These are phyloP conservation scores for Grosmannia clavigera DNA, from an alignment of 2,329 filamentous ascomycete genomes.

Conservation along the genomic window DNA sequence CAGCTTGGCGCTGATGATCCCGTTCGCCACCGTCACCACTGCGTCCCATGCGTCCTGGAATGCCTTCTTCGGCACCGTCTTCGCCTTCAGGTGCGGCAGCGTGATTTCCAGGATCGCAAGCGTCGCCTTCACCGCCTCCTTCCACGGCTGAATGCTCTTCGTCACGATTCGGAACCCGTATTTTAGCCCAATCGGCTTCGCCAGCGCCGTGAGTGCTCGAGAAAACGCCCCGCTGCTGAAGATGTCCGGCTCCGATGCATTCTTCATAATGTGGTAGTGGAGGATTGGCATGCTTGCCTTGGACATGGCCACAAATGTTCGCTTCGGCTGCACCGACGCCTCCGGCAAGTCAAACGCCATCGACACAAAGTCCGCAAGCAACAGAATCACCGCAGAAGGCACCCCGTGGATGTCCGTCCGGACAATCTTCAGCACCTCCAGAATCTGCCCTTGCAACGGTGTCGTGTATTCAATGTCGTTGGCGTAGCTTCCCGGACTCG, in stretches of 20 bases:
- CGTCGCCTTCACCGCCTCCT: constrained; percentile 59
- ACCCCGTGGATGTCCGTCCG: constrained; percentile 53
- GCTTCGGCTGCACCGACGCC: constrained; percentile 28
- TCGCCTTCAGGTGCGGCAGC: constrained; percentile 45
- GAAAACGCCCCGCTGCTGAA: constrained; percentile 57
- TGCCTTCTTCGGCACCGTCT: constrained; percentile 30
- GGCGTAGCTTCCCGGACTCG: constrained; percentile 54
- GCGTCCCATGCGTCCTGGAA: constrained; percentile 55
- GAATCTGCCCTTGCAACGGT: constrained; percentile 55
- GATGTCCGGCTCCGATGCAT: constrained; percentile 52
- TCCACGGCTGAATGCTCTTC: constrained; percentile 64
- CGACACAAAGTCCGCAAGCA: constrained; percentile 58
- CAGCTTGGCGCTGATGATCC: constrained; percentile 57
- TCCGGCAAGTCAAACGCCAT: constrained; percentile 47
- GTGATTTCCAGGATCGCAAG: constrained; percentile 56
- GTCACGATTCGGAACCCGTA: constrained; percentile 65
- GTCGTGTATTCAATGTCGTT: constrained; percentile 64
- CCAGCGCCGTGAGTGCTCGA: constrained; percentile 53
- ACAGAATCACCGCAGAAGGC: constrained; percentile 53
- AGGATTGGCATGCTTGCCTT: constrained; percentile 68
- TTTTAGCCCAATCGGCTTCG: constrained; percentile 61
- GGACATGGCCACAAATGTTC: constrained; percentile 82
- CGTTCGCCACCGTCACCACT: constrained; percentile 52
- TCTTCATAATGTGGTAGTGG: constrained; percentile 44
- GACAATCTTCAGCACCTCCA: constrained; percentile 56